Evolutionary conservation across 768 basidiomycete genomes (phyloP), one percentile per base, ranked within the genome.

Genomic region (Amanita exitialis): DNA sequence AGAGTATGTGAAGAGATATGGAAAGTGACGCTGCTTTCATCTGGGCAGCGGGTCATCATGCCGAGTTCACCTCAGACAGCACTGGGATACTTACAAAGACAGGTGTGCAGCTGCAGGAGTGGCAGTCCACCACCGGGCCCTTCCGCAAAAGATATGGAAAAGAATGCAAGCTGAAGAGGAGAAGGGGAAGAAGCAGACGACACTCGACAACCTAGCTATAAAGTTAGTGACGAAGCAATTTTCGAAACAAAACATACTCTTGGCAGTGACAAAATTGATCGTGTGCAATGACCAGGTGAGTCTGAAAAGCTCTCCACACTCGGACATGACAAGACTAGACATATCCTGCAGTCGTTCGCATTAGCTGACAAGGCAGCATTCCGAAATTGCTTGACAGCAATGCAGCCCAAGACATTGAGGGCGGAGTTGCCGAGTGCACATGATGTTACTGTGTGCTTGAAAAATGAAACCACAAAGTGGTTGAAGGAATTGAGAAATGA

Each of bases 281-380:
- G 44, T 55, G 13, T 52, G 45, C 39, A 46, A 57, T 46, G 51
- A 59, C 34, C 55, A 56, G 53, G 58, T 59, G 30, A 16, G 49
- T 38, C 23, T 5, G 43, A 7, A 9, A 15, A 4, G 6, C 3
- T 9, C 20, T 2, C 4, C 12, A 9, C 25, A 20, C 4, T 9
- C 12, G 28, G n/a, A 6, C n/a, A 47, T 35, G 6, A 49, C 32
- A 16, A 18, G 43, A 30, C 36, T 49, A 15, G 30, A 15, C 16
- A 30, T 25, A n/a, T n/a, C 2, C 30, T 38, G 15, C 47, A 60
- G 59, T 37, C 56, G 16, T 41, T 59, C 25, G 25, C 30, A 6
- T 44, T 56, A 10, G 55, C 54, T 10, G 46, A 54, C 23, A 60
- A 58, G 7, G 8, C 45, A 4, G n/a, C 45, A 2, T 61, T 60